Conservation (phyloP, 2,329 filamentous ascomycete genomes). For the Cordyceps cicadae region DNA sequence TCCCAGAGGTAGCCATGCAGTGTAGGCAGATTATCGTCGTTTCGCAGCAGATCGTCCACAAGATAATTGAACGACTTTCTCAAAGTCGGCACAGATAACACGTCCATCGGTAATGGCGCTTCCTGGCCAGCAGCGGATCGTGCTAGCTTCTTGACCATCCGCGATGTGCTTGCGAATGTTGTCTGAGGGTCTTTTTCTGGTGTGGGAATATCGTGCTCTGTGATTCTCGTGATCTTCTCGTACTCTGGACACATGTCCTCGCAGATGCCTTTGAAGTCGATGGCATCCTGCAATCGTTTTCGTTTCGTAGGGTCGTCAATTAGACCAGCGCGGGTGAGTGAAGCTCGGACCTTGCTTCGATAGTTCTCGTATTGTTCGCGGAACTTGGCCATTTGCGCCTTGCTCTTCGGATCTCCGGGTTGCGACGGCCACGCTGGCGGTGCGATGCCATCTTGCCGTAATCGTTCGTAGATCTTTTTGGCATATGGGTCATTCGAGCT, state of each 20-base stretch:
- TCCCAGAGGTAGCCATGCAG: slow-evolving; percentile 62
- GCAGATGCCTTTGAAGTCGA: slow-evolving; percentile 60
- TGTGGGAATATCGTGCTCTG: slow-evolving; percentile 48
- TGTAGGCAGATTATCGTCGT: slow-evolving; percentile 45
- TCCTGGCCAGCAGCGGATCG: slow-evolving; percentile 62
- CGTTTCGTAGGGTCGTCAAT: slow-evolving; percentile 59
- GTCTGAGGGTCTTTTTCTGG: slow-evolving; percentile 44
- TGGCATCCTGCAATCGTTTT: slow-evolving; percentile 53
- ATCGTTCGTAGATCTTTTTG: slow-evolving; percentile 41
- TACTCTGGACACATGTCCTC: slow-evolving; percentile 64
- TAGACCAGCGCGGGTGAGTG: slow-evolving; percentile 49
- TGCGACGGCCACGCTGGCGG: slow-evolving; percentile 49
- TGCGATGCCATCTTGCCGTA: slow-evolving; percentile 46
- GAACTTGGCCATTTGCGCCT: slow-evolving; percentile 44
- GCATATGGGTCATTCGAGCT: slow-evolving; percentile 34
- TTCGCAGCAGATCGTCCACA: slow-evolving; percentile 48
- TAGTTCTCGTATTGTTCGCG: slow-evolving; percentile 50
- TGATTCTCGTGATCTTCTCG: slow-evolving; percentile 55
- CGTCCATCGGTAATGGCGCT: slow-evolving; percentile 59
- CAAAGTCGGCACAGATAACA: slow-evolving; percentile 51
- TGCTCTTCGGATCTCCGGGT: slow-evolving; percentile 43
- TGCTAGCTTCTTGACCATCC: slow-evolving; percentile 60
- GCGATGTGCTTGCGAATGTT: slow-evolving; percentile 37
- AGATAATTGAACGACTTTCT: slow-evolving; percentile 55
- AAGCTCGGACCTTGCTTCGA: slow-evolving; percentile 46